These are phyloP conservation scores for Suillus spraguei DNA, from an alignment of 768 basidiomycete genomes.

Conservation along the genomic window DNA sequence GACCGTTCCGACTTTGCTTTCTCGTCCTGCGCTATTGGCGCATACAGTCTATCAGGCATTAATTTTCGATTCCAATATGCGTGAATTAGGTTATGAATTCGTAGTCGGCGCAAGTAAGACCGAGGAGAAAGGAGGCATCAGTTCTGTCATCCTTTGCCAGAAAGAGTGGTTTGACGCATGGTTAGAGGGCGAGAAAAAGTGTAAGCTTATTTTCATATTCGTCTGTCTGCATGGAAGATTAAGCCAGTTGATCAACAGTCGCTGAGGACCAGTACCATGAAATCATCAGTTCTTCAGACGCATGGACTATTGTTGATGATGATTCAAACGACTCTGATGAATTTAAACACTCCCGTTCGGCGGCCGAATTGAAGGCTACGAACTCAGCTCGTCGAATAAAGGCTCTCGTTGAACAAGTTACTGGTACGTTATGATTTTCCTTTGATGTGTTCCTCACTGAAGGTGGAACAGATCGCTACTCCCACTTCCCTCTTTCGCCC, in stretches of 20 bases:
- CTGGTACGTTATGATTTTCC: slow-evolving; percentile 51
- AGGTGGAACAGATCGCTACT: slow-evolving; percentile 77
- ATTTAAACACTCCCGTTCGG: slow-evolving; percentile 11
- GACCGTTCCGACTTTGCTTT: slow-evolving; percentile 72
- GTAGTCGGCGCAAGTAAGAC: slow-evolving; percentile 25
- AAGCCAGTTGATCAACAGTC: slow-evolving; percentile 49
- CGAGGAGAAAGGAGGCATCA: slow-evolving; percentile 71
- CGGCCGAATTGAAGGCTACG: slow-evolving; percentile 64
- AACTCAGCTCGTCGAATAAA: slow-evolving; percentile 83
- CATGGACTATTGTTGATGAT: slow-evolving; percentile 83
- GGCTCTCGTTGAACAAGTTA: slow-evolving; percentile 88
- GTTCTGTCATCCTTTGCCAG: slow-evolving; percentile 79
- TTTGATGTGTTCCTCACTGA: not conserved
- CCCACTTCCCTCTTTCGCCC: slow-evolving; percentile 77
- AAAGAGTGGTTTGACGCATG: slow-evolving; percentile 91
- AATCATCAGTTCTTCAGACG: slow-evolving; percentile 78
- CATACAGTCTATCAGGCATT: slow-evolving; percentile 96
- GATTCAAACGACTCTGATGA: slow-evolving; percentile 48
- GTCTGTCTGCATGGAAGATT: not conserved
- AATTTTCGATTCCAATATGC: slow-evolving; percentile 78
- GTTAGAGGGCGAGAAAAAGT: slow-evolving; percentile 87
- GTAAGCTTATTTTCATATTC: slow-evolving; percentile 47
- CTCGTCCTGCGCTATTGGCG: slow-evolving; percentile 83
- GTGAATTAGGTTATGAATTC: slow-evolving; percentile 72
- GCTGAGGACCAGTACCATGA: slow-evolving; percentile 85